Evolutionary conservation across 768 basidiomycete species (phyloP).

Genomic region (Naganishia vaughanmartiniae): DNA sequence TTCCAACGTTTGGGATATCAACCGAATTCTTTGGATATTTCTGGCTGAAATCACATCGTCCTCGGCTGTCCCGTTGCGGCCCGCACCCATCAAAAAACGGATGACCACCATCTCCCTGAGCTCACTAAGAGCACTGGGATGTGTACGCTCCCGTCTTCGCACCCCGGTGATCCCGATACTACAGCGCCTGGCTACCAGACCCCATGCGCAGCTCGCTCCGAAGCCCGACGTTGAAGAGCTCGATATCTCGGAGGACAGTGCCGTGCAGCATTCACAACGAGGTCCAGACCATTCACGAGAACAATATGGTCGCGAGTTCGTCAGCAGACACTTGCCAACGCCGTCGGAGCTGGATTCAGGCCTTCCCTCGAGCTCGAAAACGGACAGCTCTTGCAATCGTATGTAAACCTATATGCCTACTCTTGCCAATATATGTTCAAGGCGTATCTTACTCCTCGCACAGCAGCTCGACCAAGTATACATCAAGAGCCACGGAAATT

Average conservation of each 20-base stretch:
- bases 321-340: slow-evolving; percentile 2
- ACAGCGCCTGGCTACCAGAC: not conserved
- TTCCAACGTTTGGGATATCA: not conserved
- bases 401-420: not conserved
- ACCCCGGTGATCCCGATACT: not conserved
- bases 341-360: not conserved
- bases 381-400: not conserved
- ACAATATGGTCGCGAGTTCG: slow-evolving; percentile 8
- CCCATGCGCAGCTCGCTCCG: slow-evolving; percentile 9
- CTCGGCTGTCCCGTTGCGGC: no score
- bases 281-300: not conserved
- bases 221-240: slow-evolving; percentile 1
- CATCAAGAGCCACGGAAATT: not conserved
- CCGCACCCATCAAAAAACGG: not conserved
- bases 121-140: slow-evolving; percentile 19
- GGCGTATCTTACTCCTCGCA: not conserved
- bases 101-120: slow-evolving; percentile 19
- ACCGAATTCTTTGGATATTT: not conserved
- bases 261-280: not conserved
- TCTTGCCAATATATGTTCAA: not conserved
- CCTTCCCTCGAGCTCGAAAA: not conserved
- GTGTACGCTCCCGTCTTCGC: slow-evolving; percentile 10
- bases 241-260: not conserved
- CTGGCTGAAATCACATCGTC: not conserved
- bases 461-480: not conserved